A percentile compares a stretch with the other conserved stretches of the same genome.
Evolutionary conservation across 768 basidiomycete species (phyloP).

Genomic region (Panaeolus cyanescens): DNA sequence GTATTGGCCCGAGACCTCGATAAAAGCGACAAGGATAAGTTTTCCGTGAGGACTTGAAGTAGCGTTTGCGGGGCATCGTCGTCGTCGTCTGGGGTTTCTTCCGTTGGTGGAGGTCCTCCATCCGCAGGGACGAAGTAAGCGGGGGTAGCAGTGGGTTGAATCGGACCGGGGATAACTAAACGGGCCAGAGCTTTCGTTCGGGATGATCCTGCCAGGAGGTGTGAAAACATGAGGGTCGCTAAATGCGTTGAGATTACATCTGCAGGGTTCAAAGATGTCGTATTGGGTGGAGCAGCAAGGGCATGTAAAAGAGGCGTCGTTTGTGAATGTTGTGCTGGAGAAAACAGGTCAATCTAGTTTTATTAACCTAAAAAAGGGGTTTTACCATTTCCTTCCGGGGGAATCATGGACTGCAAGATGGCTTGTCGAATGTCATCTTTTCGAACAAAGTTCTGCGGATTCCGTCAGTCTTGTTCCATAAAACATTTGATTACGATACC

Average conservation of each 20-base stretch:
- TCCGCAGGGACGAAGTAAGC: slow-evolving; percentile 82
- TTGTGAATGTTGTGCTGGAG: slow-evolving; percentile 39
- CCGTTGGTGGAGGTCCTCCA: slow-evolving; percentile 38
- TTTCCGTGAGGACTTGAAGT: slow-evolving; percentile 86
- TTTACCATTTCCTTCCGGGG: slow-evolving; percentile 51
- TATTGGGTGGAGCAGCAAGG: slow-evolving; percentile 62
- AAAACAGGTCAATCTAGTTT: slow-evolving; percentile 16
- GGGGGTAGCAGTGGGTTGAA: slow-evolving; percentile 32
- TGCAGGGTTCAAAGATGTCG: slow-evolving; percentile 51
- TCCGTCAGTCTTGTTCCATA: not conserved
- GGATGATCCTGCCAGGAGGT: slow-evolving; percentile 70
- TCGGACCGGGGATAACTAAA: slow-evolving; percentile 55
- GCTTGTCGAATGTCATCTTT: slow-evolving; percentile 71
- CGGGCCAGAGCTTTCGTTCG: slow-evolving; percentile 67
- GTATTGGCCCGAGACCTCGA: slow-evolving; percentile 69
- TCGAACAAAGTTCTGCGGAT: slow-evolving; percentile 68
- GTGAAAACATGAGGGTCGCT: slow-evolving; percentile 76
- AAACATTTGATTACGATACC: slow-evolving; percentile 38
- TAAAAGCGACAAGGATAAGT: slow-evolving; percentile 84
- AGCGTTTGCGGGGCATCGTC: slow-evolving; percentile 70
- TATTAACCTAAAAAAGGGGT: not conserved
- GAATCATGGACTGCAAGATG: slow-evolving; percentile 73
- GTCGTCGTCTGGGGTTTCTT: slow-evolving; percentile 35
- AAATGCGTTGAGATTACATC: slow-evolving; percentile 69
- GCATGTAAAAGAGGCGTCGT: slow-evolving; percentile 71